Evolutionary conservation across 306 rosid genomes (phyloP).

Genomic region (Quercus berberidifolia): DNA sequence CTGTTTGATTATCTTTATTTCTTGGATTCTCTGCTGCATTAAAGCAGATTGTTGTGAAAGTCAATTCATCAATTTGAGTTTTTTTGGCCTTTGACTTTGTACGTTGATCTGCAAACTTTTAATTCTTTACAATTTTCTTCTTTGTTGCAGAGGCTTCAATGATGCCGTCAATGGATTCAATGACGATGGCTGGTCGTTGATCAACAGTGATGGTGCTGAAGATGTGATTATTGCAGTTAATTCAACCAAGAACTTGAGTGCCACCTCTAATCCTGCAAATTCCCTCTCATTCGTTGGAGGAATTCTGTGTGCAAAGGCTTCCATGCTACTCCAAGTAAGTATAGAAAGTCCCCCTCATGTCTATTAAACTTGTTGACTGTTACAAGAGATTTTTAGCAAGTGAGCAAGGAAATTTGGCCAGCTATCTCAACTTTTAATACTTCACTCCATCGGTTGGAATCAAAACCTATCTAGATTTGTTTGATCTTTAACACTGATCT

Average conservation of each 20-base stretch:
- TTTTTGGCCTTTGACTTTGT: background rate
- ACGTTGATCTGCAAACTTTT: background rate
- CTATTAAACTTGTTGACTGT: background rate
- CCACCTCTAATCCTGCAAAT: conserved; percentile 61
- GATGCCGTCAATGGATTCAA: conserved; percentile 97
- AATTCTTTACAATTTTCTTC: background rate
- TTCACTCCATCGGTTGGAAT: background rate
- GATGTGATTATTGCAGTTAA: conserved; percentile 83
- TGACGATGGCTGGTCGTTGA: conserved; percentile 90
- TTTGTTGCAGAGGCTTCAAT: conserved; percentile 73
- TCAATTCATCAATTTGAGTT: background rate
- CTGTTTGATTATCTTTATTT: background rate
- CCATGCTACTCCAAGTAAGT: conserved; percentile 95
- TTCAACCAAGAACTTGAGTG: conserved; percentile 65
- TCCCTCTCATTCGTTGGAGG: conserved; percentile 83
- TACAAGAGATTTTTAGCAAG: background rate
- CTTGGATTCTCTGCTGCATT: background rate
- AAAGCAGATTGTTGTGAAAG: background rate
- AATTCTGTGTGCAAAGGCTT: conserved; percentile 92
- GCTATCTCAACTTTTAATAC: background rate
- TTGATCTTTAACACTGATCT: background rate
- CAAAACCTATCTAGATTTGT: background rate
- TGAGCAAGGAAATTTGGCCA: background rate
- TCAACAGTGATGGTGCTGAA: conserved; percentile 82
- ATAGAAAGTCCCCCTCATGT: background rate